phyloP scores from a whole-genome alignment of 2,329 filamentous ascomycete genomes.

The Cordyceps militaris region DNA sequence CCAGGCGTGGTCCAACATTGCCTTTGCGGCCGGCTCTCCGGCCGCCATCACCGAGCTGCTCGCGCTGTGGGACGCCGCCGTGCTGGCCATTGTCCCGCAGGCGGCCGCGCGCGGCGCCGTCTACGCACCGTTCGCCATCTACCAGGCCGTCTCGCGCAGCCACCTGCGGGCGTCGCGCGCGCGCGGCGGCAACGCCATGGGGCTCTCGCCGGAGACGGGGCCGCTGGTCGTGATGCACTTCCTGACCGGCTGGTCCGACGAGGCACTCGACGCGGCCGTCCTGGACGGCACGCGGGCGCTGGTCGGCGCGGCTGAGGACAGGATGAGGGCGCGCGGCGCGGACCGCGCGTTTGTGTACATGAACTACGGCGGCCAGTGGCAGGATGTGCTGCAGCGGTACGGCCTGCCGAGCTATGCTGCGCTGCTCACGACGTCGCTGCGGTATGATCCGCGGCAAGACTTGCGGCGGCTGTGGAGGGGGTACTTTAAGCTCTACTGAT shows the following conservation, averaged over 20 bases:
- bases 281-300: constrained; percentile 17
- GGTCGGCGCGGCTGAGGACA: constrained; percentile 22
- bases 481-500: not conserved
- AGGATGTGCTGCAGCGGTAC: constrained; percentile 33
- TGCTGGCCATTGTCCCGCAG: constrained; percentile 7
- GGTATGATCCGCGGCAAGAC: not conserved
- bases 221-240: constrained; percentile 28
- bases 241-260: constrained; percentile 19
- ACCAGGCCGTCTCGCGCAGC: constrained; percentile 34
- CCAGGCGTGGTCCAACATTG: constrained; percentile 25
- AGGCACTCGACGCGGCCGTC: constrained; percentile 25
- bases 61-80: constrained; percentile 18
- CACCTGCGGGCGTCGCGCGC: constrained; percentile 25
- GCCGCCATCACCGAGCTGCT: constrained; percentile 23
- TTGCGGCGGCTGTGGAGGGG: not conserved
- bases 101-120: constrained; percentile 13
- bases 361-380: constrained; percentile 28
- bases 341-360: constrained; percentile 29
- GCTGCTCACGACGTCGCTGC: constrained; percentile 14
- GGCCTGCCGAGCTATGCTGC: constrained; percentile 26
- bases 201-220: constrained; percentile 28
- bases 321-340: constrained; percentile 16
- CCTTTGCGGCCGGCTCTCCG: constrained; percentile 19
- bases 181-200: constrained; percentile 36
- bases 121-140: constrained; percentile 21